Evolutionary conservation across 2,329 filamentous ascomycete genomes (phyloP).

Genomic region (Tolypocladium pustulatum): DNA sequence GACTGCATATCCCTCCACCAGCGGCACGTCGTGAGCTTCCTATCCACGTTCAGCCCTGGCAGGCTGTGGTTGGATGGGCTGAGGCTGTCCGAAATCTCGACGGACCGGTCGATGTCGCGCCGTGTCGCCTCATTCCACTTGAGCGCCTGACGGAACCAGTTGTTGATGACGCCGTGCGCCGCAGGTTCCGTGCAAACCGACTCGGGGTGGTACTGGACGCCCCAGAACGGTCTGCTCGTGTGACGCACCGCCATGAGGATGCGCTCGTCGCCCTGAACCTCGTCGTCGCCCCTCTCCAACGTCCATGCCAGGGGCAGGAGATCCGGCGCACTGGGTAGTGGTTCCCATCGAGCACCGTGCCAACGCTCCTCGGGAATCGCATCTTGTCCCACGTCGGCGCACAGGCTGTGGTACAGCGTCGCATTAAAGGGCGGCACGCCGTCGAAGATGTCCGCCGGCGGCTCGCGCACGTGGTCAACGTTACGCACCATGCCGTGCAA

Average conservation of each 20-base stretch:
- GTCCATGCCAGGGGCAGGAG: conserved; percentile 55
- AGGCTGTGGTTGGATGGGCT: conserved; percentile 6
- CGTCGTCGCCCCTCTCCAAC: conserved; percentile 29
- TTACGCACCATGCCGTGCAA: conserved; percentile 71
- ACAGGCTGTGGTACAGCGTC: conserved; percentile 66
- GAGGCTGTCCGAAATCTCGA: conserved; percentile 10
- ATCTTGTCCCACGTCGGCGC: conserved; percentile 43
- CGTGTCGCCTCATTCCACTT: conserved; percentile 41
- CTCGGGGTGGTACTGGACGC: conserved; percentile 84
- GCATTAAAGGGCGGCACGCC: conserved; percentile 51
- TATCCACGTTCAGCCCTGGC: conserved; percentile 8
- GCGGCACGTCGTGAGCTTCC: conserved; percentile 7
- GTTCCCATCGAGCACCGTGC: conserved; percentile 28
- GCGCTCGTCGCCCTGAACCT: conserved; percentile 27
- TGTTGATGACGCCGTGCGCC: conserved; percentile 53
- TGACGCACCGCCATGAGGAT: conserved; percentile 74
- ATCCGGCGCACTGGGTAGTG: conserved; percentile 23
- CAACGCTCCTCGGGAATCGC: conserved; percentile 22
- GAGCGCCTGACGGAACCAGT: conserved; percentile 63
- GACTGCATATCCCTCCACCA: conserved; percentile 14
- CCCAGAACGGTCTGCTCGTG: conserved; percentile 63
- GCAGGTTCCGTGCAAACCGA: conserved; percentile 69
- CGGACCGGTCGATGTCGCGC: conserved; percentile 5
- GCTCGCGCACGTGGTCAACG: conserved; percentile 43
- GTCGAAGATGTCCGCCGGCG: conserved; percentile 50